Conservation (phyloP, 2,329 filamentous ascomycete genomes). For the Diaporthe vaccinii region DNA sequence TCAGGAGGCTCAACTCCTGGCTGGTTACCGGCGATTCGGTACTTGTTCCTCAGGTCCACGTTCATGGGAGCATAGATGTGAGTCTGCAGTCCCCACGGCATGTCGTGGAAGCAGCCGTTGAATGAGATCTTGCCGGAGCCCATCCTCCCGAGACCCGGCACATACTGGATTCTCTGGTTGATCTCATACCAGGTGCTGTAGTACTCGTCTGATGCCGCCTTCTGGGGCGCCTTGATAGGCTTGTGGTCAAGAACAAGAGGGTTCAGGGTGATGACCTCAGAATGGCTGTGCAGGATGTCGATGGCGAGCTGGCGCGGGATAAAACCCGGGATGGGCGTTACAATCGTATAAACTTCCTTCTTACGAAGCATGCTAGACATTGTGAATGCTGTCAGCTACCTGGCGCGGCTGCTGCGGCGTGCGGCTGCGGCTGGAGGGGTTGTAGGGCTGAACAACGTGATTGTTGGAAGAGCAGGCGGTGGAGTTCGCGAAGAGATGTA, state of each 20-base stretch:
- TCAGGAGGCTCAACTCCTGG: constrained; percentile 74
- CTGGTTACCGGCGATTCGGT: constrained; percentile 77
- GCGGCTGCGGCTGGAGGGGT: background rate
- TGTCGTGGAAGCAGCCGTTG: constrained; percentile 79
- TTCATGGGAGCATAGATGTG: constrained; percentile 78
- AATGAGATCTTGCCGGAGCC: constrained; percentile 77
- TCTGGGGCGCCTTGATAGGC: constrained; percentile 75
- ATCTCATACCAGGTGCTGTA: constrained; percentile 84
- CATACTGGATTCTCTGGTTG: constrained; percentile 75
- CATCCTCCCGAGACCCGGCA: constrained; percentile 75
- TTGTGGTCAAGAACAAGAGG: constrained; percentile 76
- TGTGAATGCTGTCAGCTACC: constrained; percentile 32
- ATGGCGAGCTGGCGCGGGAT: constrained; percentile 80
- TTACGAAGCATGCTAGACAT: constrained; percentile 65
- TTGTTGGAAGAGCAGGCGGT: background rate
- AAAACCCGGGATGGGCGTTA: constrained; percentile 78
- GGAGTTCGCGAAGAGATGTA: constrained; percentile 20
- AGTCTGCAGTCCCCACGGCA: constrained; percentile 79
- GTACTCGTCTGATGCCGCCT: constrained; percentile 77
- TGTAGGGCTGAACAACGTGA: background rate
- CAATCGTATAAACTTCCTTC: constrained; percentile 75
- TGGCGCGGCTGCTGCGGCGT: constrained; percentile 8
- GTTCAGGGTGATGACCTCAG: constrained; percentile 79
- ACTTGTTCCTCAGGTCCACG: constrained; percentile 77
- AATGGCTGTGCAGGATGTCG: constrained; percentile 79